These are phyloP conservation scores for Claviceps sp. DNA, from an alignment of 2,329 filamentous ascomycete genomes.

Conservation along the genomic window DNA sequence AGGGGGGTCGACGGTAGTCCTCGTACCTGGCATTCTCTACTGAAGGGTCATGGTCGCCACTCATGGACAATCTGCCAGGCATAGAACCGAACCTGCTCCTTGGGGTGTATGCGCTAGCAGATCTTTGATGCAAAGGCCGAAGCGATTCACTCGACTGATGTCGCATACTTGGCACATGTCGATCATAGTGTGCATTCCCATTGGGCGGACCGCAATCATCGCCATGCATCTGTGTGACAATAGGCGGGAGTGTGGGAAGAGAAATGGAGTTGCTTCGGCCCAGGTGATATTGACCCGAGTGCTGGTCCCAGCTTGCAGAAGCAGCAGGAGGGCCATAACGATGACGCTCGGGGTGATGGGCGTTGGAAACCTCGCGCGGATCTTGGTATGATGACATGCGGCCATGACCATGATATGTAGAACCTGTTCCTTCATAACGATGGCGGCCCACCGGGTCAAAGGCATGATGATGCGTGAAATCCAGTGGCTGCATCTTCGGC, in stretches of 20 bases:
- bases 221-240: slow-evolving; percentile 11
- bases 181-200: neutral
- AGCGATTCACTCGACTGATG: neutral
- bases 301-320: neutral
- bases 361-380: neutral
- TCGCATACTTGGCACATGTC: neutral
- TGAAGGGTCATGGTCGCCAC: slow-evolving; percentile 5
- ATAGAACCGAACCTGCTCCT: slow-evolving; percentile 5
- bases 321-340: neutral
- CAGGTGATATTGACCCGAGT: neutral
- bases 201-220: neutral
- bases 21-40: slow-evolving; percentile 1
- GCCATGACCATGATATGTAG: neutral
- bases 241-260: slow-evolving; percentile 13
- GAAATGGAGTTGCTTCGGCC: slow-evolving; percentile 2
- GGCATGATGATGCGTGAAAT: slow-evolving; percentile 7
- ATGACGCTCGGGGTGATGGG: neutral
- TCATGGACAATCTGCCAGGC: slow-evolving; percentile 10
- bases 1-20: neutral
- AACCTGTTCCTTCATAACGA: neutral
- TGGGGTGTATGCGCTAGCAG: slow-evolving; percentile 11
- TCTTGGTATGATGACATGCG: slow-evolving; percentile 3
- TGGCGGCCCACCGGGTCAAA: neutral
- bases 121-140: slow-evolving; percentile 13
- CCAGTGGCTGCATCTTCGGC: slow-evolving; percentile 12